These are phyloP conservation scores for Clarireedia paspali DNA, from an alignment of 2,329 filamentous ascomycete genomes.

Conservation along the genomic window DNA sequence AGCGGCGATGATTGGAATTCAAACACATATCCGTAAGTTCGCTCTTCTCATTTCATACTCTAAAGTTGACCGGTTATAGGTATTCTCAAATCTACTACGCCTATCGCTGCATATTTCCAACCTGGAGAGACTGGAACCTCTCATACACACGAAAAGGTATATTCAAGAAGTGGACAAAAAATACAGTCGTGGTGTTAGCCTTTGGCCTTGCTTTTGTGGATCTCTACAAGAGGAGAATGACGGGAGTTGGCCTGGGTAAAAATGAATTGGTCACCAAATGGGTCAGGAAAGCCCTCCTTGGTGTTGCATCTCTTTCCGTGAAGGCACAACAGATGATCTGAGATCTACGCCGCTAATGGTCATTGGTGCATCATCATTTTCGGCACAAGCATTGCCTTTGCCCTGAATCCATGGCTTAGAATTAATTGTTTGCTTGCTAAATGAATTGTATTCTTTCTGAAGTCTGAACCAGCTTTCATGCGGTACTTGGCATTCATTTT, in stretches of 20 bases:
- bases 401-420: no score
- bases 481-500: no score
- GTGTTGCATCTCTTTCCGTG: no score
- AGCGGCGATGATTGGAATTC: conserved; percentile 40
- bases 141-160: conserved; percentile 42
- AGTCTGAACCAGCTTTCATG: no score
- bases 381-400: no score
- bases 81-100: conserved; percentile 44
- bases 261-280: neutral
- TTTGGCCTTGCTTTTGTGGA: neutral
- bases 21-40: conserved; percentile 37
- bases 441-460: no score
- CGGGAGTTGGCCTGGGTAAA: neutral
- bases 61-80: conserved; percentile 24
- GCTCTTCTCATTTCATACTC: neutral
- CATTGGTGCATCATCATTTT: no score
- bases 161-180: conserved; percentile 24
- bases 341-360: no score
- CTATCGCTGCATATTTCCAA: conserved; percentile 42
- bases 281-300: neutral
- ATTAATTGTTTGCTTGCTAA: no score
- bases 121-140: conserved; percentile 46
- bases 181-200: neutral
- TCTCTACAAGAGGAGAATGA: neutral
- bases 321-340: no score